These are phyloP conservation scores for Gloeophyllum trabeum DNA, from an alignment of 768 basidiomycete genomes.

Conservation along the genomic window DNA sequence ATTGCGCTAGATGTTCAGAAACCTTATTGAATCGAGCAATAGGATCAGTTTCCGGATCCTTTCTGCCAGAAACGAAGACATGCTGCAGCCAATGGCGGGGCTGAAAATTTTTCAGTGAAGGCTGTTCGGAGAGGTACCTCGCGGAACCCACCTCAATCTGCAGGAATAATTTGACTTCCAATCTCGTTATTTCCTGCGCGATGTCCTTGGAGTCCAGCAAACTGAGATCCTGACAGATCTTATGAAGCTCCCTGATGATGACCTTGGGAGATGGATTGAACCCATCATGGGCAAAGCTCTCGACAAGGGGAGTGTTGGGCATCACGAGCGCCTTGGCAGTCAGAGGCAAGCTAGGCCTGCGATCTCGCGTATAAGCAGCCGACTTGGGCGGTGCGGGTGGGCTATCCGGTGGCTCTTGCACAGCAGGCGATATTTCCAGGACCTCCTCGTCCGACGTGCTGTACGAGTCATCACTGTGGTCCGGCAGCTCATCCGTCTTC, in stretches of 20 bases:
- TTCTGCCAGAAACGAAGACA: constrained; percentile 58
- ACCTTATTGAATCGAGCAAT: constrained; percentile 64
- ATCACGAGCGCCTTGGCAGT: neutral
- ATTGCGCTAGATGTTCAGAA: constrained; percentile 77
- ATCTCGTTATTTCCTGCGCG: constrained; percentile 77
- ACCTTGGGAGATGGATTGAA: constrained; percentile 37
- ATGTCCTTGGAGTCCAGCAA: constrained; percentile 51
- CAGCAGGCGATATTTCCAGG: too few relatives aligned
- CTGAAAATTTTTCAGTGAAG: constrained; percentile 22
- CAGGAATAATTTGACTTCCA: constrained; percentile 59
- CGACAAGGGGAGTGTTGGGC: neutral
- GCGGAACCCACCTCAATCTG: constrained; percentile 58
- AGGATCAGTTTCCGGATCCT: constrained; percentile 51
- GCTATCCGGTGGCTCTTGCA: too few relatives aligned
- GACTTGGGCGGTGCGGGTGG: neutral
- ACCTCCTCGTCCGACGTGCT: constrained; percentile 42
- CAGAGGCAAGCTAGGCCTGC: neutral
- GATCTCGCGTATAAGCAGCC: neutral
- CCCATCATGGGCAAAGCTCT: constrained; percentile 11
- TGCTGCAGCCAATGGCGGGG: constrained; percentile 84
- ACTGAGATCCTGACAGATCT: constrained; percentile 45
- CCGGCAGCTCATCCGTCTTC: constrained; percentile 43
- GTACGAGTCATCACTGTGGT: constrained; percentile 56
- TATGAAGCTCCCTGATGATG: constrained; percentile 54
- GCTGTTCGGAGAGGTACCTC: too few relatives aligned